Conservation (phyloP, 306 rosid genomes). For the Corylus heterophylla region DNA sequence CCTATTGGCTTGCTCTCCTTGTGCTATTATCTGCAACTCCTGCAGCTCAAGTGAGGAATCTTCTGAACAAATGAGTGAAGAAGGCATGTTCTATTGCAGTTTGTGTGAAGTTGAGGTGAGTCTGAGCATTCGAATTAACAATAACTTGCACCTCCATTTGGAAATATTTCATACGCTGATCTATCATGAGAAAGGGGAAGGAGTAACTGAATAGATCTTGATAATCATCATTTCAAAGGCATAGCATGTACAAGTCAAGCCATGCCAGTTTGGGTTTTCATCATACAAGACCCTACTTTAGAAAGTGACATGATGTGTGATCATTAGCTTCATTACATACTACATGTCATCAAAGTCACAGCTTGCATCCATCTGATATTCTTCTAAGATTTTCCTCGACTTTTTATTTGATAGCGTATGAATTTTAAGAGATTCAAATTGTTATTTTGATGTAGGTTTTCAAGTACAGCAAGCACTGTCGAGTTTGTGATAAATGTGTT, state of each 20-base stretch:
- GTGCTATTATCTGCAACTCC: constrained; percentile 63
- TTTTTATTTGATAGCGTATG: constrained; percentile 10
- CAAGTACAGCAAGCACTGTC: constrained; percentile 95
- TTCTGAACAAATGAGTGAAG: constrained; percentile 72
- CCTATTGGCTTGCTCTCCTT: constrained; percentile 64
- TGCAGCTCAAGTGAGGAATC: constrained; percentile 59
- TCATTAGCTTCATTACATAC: neutral
- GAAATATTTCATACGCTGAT: neutral
- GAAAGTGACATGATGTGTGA: constrained; percentile 17
- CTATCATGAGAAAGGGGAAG: constrained; percentile 1
- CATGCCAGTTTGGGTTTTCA: constrained; percentile 21
- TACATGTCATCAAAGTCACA: constrained; percentile 8
- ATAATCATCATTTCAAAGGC: constrained; percentile 15
- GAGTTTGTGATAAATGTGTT: constrained; percentile 97
- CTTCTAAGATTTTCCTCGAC: constrained; percentile 9
- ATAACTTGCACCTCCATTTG: neutral
- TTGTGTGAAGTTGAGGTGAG: constrained; percentile 99
- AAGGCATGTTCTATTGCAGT: constrained; percentile 97
- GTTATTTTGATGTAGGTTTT: constrained; percentile 63
- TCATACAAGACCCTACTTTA: constrained; percentile 2
- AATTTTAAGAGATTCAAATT: constrained; percentile 9
- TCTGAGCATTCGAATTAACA: constrained; percentile 22
- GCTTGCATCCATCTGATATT: constrained; percentile 9
- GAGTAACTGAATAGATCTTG: neutral
- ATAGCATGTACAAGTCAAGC: constrained; percentile 13